phyloP scores from a whole-genome alignment of 495 filamentous ascomycete species.

The Parathielavia appendiculata region DNA sequence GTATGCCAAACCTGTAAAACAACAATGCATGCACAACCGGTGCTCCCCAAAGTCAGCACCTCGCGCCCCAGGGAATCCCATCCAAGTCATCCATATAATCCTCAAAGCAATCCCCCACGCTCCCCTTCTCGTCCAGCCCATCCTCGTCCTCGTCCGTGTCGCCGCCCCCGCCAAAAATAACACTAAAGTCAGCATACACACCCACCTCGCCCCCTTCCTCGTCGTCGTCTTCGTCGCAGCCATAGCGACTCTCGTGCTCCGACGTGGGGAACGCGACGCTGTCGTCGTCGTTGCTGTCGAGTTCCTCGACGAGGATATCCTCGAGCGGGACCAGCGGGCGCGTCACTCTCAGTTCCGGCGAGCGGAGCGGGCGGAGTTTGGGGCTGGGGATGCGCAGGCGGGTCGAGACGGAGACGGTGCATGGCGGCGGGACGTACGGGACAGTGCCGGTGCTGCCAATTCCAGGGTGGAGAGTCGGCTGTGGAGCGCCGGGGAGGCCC shows the following conservation, averaged over 20 bases:
- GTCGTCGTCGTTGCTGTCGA: conserved; percentile 27
- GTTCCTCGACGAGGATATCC: conserved; percentile 21
- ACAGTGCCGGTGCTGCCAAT: background rate
- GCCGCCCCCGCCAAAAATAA: conserved; percentile 38
- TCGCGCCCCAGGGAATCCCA: conserved; percentile 33
- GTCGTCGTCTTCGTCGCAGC: conserved; percentile 37
- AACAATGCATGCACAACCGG: too few relatives aligned
- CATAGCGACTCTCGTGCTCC: conserved; percentile 42
- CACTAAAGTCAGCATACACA: conserved; percentile 47
- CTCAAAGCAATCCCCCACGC: conserved; percentile 24
- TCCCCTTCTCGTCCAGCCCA: conserved; percentile 12
- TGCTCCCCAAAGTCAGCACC: conserved; percentile 19
- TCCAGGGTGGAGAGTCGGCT: background rate
- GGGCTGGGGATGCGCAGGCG: conserved; percentile 23
- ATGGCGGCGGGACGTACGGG: background rate
- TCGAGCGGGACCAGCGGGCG: conserved; percentile 15
- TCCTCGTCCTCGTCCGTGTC: conserved; percentile 20
- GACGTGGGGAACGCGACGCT: conserved; percentile 41
- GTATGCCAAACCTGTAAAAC: background rate
- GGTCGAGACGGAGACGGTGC: background rate
- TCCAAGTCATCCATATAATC: conserved; percentile 35
- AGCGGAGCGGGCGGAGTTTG: conserved; percentile 20
- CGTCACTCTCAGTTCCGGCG: conserved; percentile 26
- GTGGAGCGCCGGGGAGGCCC: background rate
- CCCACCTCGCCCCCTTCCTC: conserved; percentile 24